phyloP scores from a whole-genome alignment of 352 stramenopile genomes.

The Phytophthora fragariaefolia region DNA sequence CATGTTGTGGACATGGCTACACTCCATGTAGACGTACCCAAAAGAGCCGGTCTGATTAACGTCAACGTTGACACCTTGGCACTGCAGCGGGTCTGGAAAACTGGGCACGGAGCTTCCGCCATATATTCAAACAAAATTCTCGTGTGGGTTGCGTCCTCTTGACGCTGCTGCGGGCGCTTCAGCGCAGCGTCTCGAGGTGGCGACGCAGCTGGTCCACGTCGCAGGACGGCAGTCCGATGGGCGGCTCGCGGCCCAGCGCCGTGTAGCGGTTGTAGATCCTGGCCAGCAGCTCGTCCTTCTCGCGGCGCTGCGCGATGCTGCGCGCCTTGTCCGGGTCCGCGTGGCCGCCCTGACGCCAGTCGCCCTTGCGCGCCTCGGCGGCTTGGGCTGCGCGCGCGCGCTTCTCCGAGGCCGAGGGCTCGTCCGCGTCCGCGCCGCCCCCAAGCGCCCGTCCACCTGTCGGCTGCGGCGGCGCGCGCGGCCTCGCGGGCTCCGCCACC shows the following conservation, averaged over 20 bases:
- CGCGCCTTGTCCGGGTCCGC: slow-evolving; percentile 71
- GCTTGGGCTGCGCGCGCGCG: slow-evolving; percentile 62
- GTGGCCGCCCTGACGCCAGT: slow-evolving; percentile 82
- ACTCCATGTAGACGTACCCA: background rate
- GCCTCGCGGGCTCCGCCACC: slow-evolving; percentile 26
- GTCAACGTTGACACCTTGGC: background rate
- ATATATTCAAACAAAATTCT: slow-evolving; percentile 25
- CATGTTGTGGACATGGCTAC: slow-evolving; percentile 5
- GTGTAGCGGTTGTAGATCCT: slow-evolving; percentile 84
- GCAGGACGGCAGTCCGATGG: slow-evolving; percentile 83
- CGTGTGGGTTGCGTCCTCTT: background rate
- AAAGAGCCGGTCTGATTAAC: slow-evolving; percentile 9
- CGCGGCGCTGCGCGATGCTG: slow-evolving; percentile 64
- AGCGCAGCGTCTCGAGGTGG: slow-evolving; percentile 77
- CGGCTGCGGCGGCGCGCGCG: background rate
- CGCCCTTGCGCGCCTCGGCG: slow-evolving; percentile 66
- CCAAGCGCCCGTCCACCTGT: slow-evolving; percentile 6
- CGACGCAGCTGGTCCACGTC: slow-evolving; percentile 77
- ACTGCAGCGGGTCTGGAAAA: too few relatives aligned
- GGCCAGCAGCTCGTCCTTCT: slow-evolving; percentile 88
- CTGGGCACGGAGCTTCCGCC: background rate
- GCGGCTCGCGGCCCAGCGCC: slow-evolving; percentile 74
- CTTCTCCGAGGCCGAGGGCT: slow-evolving; percentile 75
- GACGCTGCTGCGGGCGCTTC: too few relatives aligned
- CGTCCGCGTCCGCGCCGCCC: slow-evolving; percentile 15